phyloP scores from a whole-genome alignment of 2,329 filamentous ascomycete genomes.

The Beauveria sp. region DNA sequence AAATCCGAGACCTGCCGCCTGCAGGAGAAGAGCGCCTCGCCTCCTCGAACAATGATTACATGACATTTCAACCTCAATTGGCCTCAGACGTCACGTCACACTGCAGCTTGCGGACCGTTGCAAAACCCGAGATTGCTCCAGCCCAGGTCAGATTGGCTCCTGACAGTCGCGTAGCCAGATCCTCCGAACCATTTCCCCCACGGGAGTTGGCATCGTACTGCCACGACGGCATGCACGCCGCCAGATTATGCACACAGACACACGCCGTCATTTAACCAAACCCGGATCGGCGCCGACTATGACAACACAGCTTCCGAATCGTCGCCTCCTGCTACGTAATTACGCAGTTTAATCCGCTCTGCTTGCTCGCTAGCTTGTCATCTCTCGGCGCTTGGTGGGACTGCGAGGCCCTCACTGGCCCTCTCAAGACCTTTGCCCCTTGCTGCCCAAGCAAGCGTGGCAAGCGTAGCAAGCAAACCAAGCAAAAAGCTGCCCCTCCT shows the following conservation, averaged over 20 bases:
- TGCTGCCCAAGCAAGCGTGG: constrained; percentile 2
- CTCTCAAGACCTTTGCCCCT: not conserved
- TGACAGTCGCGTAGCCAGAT: not conserved
- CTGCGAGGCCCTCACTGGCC: not conserved
- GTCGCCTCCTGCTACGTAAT: constrained; percentile 6
- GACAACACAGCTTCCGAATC: not conserved
- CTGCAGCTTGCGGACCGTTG: constrained; percentile 1
- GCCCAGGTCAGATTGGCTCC: not conserved
- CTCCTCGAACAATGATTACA: not conserved
- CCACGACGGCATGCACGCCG: not conserved
- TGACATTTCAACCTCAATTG: not conserved
- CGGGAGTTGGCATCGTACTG: not conserved
- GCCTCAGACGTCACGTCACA: constrained; percentile 5
- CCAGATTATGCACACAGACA: constrained; percentile 2
- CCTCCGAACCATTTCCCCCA: not conserved
- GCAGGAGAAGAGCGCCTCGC: not conserved
- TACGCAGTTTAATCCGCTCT: constrained; percentile 6
- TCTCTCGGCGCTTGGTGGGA: constrained; percentile 5
- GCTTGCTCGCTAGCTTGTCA: constrained; percentile 4
- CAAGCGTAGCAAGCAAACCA: too few species aligned
- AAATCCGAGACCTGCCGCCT: not conserved
- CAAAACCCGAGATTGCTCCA: constrained; percentile 9
- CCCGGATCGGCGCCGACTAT: constrained; percentile 4
- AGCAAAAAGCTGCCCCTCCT: not conserved
- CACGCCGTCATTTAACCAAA: not conserved